Evolutionary conservation across 1,284 basidiomycete genomes (phyloP), one percentile per base, ranked within the genome.

Genomic region (Phellopilus nigrolimitatus): DNA sequence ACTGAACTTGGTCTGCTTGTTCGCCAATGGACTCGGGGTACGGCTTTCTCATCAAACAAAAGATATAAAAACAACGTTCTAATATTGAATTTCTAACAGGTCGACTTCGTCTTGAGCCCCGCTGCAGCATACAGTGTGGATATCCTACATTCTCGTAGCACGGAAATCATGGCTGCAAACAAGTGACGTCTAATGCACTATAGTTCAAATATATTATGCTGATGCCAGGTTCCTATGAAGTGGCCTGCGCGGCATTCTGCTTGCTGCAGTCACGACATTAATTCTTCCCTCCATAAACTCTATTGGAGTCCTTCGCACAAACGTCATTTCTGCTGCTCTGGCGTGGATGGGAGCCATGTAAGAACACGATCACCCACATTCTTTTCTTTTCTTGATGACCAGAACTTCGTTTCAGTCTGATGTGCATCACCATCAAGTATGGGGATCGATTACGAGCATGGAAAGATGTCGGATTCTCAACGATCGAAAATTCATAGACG

Each of bases 41-140:
- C n/a, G 27, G 12, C n/a, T 17, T 13, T 28, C 4, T 39, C 33
- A 9, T 10, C 24, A 4, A 17, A 19, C 25, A 3, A 17, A 36
- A 25, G 7, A 4, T 40, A 21, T 37, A 22, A 12, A 21, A 15
- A 7, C 25, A 21, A 9, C 33, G 66, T 13, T n/a, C 57, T 60
- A 46, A 46, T 64, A 42, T 43, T 64, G n/a, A 19, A 56, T 62
- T 51, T 47, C 67, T n/a, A n/a, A n/a, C n/a, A 71, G 76, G 72
- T 71, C 52, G 74, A 67, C 36, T 64, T 78, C 41, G 67, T 75
- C 4, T 62, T 84, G 4, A 71, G 72, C 0, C 77, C 80, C 0
- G 60, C 71, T 0, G 73, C 76, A 37, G 73, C 82, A 6, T 84
- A 84, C 61, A 64, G 67, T 19, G 75, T 85, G 13, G 83, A 85